Evolutionary conservation across 768 basidiomycete species (phyloP), one percentile per base, ranked within the genome.

Genomic region (Termitomyces sp.): DNA sequence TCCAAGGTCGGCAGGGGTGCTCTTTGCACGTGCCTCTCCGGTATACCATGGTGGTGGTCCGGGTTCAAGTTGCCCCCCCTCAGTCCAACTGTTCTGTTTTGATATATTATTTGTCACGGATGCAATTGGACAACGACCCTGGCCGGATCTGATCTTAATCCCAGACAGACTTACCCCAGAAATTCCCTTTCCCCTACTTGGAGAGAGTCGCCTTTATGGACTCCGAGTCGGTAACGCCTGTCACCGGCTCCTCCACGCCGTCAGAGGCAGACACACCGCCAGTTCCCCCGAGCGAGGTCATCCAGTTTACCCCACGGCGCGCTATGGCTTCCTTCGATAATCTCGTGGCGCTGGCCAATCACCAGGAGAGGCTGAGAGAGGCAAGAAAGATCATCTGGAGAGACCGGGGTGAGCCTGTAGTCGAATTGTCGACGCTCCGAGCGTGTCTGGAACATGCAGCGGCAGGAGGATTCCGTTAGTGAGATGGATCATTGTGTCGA

Each of bases 371-470:
- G 2, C 74, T 93, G 33, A 79, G 72, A 60, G 85, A 84, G 55
- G 89, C 91, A 0, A 79, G 88, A 55, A 90, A 84, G 68, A 87
- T 92, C 71, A 83, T 94, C 3, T 91, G 91, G 89, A 77, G 89
- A 13, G 87, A 92, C 64, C 76, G 80, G 60, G 90, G 92, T 3
- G 85, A 92, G 69, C 87, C 85, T 18, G 87, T 87, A 0, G 83
- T 78, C 0, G 86, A 91, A 60, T 65, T 94, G 24, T 69, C 78
- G 36, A 82, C 80, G 52, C 58, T 92, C 30, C 76, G 80, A 68
- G 83, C 85, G 57, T 89, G 90, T 64, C 62, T 90, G 33, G 79
- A 82, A 59, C 90, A 94, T 68, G 90, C 90, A 0, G 74, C 79
- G 6, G 72, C 76, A 22, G 92, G 92, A 18, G 88, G 86, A 45